These are phyloP conservation scores for Blakeslea trispora DNA, from an alignment of 371 early-diverging fungal genomes.

Conservation along the genomic window DNA sequence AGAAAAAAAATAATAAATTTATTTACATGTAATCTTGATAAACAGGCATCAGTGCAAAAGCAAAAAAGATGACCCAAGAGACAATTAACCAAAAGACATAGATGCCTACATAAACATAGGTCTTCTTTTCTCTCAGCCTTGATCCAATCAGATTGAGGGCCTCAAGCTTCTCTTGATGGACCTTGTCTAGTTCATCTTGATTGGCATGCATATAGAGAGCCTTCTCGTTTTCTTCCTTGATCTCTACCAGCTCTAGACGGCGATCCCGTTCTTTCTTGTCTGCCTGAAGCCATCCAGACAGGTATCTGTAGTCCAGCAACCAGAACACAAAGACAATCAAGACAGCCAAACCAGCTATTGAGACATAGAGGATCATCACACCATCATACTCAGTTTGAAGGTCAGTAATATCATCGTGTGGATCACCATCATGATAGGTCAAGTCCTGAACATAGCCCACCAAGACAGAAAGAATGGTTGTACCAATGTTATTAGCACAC, in stretches of 20 bases:
- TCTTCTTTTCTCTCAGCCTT: slow-evolving; percentile 22
- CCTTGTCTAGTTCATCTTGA: slow-evolving; percentile 14
- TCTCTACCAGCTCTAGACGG: slow-evolving; percentile 31
- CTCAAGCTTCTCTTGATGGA: slow-evolving; percentile 10
- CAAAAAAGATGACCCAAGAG: slow-evolving; percentile 45
- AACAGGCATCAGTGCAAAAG: slow-evolving; percentile 52
- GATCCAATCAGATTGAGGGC: slow-evolving; percentile 36
- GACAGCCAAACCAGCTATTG: slow-evolving; percentile 29
- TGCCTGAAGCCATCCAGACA: slow-evolving; percentile 46
- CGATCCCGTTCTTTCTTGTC: slow-evolving; percentile 34
- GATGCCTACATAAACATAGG: slow-evolving; percentile 29
- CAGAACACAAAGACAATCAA: slow-evolving; percentile 32
- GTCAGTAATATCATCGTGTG: slow-evolving; percentile 33
- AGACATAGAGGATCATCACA: slow-evolving; percentile 46
- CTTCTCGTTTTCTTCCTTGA: slow-evolving; percentile 31
- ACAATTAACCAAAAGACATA: slow-evolving; percentile 42
- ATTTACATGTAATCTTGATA: slow-evolving; percentile 37
- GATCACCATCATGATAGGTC: slow-evolving; percentile 46
- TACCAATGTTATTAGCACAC: slow-evolving; percentile 50
- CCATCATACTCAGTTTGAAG: slow-evolving; percentile 41
- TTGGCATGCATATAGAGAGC: slow-evolving; percentile 18
- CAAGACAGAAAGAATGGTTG: slow-evolving; percentile 49
- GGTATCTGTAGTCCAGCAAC: slow-evolving; percentile 34
- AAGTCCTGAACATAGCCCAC: slow-evolving; percentile 56
- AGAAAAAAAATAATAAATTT: not conserved